Evolutionary conservation across 345 rosid species (phyloP).

Genomic region (Iberis pinnata): DNA sequence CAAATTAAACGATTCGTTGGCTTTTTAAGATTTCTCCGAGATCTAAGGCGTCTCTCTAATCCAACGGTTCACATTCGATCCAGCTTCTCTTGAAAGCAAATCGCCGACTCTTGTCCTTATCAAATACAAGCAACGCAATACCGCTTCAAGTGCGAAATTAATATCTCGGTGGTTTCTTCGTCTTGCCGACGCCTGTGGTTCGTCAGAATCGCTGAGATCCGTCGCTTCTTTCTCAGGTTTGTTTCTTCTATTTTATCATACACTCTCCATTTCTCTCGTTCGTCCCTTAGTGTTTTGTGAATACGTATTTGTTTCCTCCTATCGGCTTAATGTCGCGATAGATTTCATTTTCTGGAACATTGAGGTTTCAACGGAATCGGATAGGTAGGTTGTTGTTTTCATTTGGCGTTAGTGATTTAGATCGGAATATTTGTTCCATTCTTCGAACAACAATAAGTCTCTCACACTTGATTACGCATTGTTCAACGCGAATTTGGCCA

Average conservation of each 20-base stretch:
- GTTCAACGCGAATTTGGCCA: neutral
- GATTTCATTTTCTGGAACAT: constrained; percentile 3
- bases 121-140: constrained; percentile 1
- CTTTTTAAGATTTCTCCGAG: constrained; percentile 15
- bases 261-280: neutral
- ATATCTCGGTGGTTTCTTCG: constrained; percentile 16
- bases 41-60: constrained; percentile 15
- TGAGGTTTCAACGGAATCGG: constrained; percentile 12
- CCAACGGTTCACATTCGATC: constrained; percentile 25
- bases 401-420: constrained; percentile 4
- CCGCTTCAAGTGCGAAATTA: neutral
- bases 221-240: constrained; percentile 13
- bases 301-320: neutral
- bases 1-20: constrained; percentile 14
- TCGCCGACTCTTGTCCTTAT: constrained; percentile 6
- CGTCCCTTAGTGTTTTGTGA: neutral
- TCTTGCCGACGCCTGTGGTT: constrained; percentile 11
- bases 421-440: constrained; percentile 1
- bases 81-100: neutral
- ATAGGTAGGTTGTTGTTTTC: constrained; percentile 5
- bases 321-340: neutral
- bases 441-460: neutral
- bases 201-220: constrained; percentile 20
- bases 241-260: neutral
- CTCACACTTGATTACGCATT: constrained; percentile 6